A percentile compares a stretch with the other conserved stretches of the same genome.
These are phyloP conservation scores for Trichoderma sp. DNA, from an alignment of 2,329 filamentous ascomycete genomes.

Conservation along the genomic window DNA sequence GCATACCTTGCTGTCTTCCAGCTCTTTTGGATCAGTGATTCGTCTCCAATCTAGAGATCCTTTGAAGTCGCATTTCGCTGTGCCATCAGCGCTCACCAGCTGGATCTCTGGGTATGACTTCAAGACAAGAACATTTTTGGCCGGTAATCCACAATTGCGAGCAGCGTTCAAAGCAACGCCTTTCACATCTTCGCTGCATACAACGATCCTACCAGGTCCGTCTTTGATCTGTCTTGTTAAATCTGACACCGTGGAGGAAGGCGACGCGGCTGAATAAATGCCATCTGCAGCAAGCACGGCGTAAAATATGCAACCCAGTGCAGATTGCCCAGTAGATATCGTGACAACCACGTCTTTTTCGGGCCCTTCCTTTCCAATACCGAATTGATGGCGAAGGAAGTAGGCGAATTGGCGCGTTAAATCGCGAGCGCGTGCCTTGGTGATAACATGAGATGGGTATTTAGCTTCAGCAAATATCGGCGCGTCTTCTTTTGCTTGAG, in stretches of 20 bases:
- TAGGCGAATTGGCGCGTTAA: constrained; percentile 56
- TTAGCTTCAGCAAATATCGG: constrained; percentile 59
- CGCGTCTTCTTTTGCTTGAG: constrained; percentile 46
- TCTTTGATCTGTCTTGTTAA: constrained; percentile 48
- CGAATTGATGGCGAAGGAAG: constrained; percentile 54
- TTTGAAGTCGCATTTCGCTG: constrained; percentile 32
- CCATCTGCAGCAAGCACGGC: constrained; percentile 60
- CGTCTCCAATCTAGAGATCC: constrained; percentile 52
- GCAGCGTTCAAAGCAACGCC: constrained; percentile 52
- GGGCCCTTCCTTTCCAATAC: constrained; percentile 51
- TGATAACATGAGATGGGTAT: constrained; percentile 55
- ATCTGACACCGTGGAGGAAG: constrained; percentile 52
- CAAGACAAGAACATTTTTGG: constrained; percentile 53
- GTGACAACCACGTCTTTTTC: constrained; percentile 56
- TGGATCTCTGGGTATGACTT: constrained; percentile 38
- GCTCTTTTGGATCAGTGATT: constrained; percentile 50
- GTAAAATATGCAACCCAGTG: constrained; percentile 56
- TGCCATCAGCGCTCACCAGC: constrained; percentile 32
- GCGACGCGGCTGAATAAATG: constrained; percentile 57
- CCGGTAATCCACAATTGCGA: constrained; percentile 45
- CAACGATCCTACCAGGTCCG: constrained; percentile 41
- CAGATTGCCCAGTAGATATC: constrained; percentile 57
- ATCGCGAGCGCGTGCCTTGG: constrained; percentile 50
- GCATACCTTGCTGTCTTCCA: constrained; percentile 45
- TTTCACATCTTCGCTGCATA: constrained; percentile 51